These are phyloP conservation scores for Lonicera japonica DNA, from an alignment of 129 eudicot genomes.

Conservation along the genomic window DNA sequence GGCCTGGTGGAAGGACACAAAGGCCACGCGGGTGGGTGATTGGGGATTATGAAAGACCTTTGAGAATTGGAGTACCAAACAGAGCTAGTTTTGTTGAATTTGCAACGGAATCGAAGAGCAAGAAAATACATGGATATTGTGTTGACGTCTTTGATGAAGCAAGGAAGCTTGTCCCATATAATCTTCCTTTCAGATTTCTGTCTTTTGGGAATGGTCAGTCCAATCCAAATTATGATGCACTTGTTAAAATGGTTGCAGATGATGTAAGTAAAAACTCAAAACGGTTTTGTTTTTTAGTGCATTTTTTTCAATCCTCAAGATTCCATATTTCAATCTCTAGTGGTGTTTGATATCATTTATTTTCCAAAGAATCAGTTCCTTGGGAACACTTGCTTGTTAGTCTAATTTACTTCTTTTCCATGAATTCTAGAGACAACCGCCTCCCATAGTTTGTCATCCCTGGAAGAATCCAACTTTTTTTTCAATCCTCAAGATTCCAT, in stretches of 20 bases:
- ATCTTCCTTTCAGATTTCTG: constrained; percentile 37
- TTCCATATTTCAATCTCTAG: no score
- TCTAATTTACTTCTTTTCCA: no score
- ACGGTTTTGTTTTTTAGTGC: neutral
- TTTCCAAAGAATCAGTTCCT: no score
- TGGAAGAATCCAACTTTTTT: no score
- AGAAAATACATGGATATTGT: constrained; percentile 52
- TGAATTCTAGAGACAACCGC: no score
- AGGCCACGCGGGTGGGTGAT: constrained; percentile 79
- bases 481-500: no score
- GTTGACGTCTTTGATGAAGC: constrained; percentile 58
- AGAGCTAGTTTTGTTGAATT: constrained; percentile 51
- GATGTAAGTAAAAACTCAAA: constrained; percentile 40
- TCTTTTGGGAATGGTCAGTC: constrained; percentile 51
- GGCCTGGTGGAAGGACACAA: constrained; percentile 61
- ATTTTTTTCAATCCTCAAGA: neutral
- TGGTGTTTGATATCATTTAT: no score
- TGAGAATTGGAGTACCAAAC: constrained; percentile 55
- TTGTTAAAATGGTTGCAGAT: constrained; percentile 32
- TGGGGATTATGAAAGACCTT: constrained; percentile 42
- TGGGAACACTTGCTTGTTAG: no score
- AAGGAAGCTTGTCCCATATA: constrained; percentile 45
- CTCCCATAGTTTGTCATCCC: no score
- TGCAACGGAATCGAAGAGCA: constrained; percentile 39
- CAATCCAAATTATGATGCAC: constrained; percentile 51